phyloP scores from a whole-genome alignment of 1,284 basidiomycete genomes.

The Caloboletus firmus region DNA sequence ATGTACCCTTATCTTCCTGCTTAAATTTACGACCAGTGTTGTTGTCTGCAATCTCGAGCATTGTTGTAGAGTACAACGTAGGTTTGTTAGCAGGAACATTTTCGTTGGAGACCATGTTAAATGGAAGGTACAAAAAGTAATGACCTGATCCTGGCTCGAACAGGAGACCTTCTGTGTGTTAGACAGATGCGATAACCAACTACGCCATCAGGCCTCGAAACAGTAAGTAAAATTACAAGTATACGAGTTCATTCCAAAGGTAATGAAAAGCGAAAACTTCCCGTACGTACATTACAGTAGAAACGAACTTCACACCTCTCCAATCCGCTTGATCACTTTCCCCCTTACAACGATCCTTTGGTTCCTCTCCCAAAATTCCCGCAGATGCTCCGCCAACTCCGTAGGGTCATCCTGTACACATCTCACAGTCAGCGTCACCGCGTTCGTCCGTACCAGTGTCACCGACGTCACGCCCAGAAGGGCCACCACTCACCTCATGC shows the following conservation, averaged over 20 bases:
- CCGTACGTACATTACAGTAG: not conserved
- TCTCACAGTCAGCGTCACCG: not conserved
- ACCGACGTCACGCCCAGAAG: not conserved
- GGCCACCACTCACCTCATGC: constrained; percentile 73
- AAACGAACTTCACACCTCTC: constrained; percentile 45
- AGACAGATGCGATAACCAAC: constrained; percentile 81
- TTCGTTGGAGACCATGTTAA: not conserved
- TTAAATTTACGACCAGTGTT: constrained; percentile 8
- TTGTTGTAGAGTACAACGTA: too few species aligned
- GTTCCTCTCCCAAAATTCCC: constrained; percentile 91
- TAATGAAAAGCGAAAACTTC: not conserved
- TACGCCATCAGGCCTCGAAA: constrained; percentile 59
- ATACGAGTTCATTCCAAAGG: not conserved
- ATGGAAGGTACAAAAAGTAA: not conserved
- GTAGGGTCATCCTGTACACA: constrained; percentile 78
- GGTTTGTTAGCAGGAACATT: not conserved
- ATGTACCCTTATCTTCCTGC: constrained; percentile 26
- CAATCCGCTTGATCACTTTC: constrained; percentile 71
- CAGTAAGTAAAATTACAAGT: too few species aligned
- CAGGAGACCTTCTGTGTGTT: constrained; percentile 65
- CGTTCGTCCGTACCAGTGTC: not conserved
- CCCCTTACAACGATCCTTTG: constrained; percentile 67
- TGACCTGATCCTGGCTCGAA: constrained; percentile 57
- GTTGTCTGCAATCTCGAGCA: not conserved
- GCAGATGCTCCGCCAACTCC: constrained; percentile 73